These are phyloP conservation scores for Fagopyrum tataricum DNA, from an alignment of 148 eudicot species.

Conservation along the genomic window DNA sequence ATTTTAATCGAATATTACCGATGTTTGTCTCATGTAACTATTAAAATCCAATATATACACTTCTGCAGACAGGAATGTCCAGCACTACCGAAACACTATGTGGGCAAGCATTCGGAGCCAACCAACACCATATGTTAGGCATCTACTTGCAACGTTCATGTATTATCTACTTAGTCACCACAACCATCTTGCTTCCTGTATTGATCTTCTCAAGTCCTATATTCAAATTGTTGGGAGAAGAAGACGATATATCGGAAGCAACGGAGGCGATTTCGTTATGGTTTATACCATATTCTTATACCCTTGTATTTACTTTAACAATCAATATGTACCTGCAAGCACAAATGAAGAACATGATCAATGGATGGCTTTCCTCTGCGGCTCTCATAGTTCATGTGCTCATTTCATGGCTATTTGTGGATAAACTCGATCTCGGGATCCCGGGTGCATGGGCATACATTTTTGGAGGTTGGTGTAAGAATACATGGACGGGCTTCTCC, in stretches of 20 bases:
- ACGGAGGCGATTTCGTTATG: conserved; percentile 8
- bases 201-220: conserved; percentile 12
- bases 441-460: conserved; percentile 16
- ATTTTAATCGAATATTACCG: too few species aligned
- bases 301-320: conserved; percentile 4
- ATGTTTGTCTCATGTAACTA: too few species aligned
- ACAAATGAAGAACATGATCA: conserved; percentile 15
- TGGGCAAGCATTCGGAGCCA: conserved; percentile 23
- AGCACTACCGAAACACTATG: conserved; percentile 22
- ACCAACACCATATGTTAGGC: conserved; percentile 20
- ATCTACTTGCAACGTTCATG: conserved; percentile 23
- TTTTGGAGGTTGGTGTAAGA: conserved; percentile 13
- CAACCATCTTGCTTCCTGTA: conserved; percentile 9
- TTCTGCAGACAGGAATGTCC: conserved; percentile 19
- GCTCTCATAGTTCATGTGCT: not conserved
- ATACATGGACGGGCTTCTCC: conserved; percentile 11
- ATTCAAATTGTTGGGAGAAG: conserved; percentile 14
- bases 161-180: conserved; percentile 2
- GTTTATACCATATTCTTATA: conserved; percentile 16
- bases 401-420: conserved; percentile 16
- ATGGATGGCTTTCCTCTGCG: not conserved
- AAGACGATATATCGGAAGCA: conserved; percentile 6
- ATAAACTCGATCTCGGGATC: conserved; percentile 2
- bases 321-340: conserved; percentile 18
- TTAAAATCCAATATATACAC: not conserved